Conservation (phyloP, 1,139 yeast genomes). For the Lizanozyma gosingica region DNA sequence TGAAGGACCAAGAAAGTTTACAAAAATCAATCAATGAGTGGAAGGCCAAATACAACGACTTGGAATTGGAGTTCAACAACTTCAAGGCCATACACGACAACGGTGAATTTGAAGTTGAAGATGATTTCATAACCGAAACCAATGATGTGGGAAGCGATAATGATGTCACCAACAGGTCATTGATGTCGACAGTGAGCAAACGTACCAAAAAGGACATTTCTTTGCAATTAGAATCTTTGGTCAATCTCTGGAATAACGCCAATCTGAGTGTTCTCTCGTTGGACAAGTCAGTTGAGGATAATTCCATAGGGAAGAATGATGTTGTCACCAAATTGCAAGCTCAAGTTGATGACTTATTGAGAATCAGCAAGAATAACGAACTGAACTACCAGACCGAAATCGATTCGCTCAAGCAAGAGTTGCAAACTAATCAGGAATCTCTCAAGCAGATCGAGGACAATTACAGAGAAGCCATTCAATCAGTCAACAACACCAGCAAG, state of each 20-base stretch:
- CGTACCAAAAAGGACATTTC: slow-evolving; percentile 29
- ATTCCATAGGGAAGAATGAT: slow-evolving; percentile 5
- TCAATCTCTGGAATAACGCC: slow-evolving; percentile 24
- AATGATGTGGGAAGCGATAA: slow-evolving; percentile 8
- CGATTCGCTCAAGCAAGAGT: slow-evolving; percentile 2
- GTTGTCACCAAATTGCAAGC: slow-evolving; percentile 25
- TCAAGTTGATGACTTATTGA: slow-evolving; percentile 40
- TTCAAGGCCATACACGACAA: slow-evolving; percentile 29
- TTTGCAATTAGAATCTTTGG: slow-evolving; percentile 30
- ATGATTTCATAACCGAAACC: slow-evolving; percentile 6
- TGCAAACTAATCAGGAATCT: not conserved
- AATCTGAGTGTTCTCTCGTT: slow-evolving; percentile 1
- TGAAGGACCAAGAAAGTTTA: slow-evolving; percentile 36
- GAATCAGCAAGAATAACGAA: slow-evolving; percentile 24
- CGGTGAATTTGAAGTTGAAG: slow-evolving; percentile 18
- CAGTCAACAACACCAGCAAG: slow-evolving; percentile 65
- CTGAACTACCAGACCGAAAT: slow-evolving; percentile 5
- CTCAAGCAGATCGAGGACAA: slow-evolving; percentile 40
- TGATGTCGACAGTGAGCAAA: slow-evolving; percentile 16
- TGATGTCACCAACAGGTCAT: slow-evolving; percentile 15
- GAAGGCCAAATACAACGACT: slow-evolving; percentile 34
- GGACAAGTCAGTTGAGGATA: not conserved
- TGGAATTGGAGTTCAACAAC: slow-evolving; percentile 38
- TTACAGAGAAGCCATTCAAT: slow-evolving; percentile 61
- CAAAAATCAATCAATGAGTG: slow-evolving; percentile 41